Conservation (phyloP, 2,329 filamentous ascomycete genomes). For the Microdochium nivale region DNA sequence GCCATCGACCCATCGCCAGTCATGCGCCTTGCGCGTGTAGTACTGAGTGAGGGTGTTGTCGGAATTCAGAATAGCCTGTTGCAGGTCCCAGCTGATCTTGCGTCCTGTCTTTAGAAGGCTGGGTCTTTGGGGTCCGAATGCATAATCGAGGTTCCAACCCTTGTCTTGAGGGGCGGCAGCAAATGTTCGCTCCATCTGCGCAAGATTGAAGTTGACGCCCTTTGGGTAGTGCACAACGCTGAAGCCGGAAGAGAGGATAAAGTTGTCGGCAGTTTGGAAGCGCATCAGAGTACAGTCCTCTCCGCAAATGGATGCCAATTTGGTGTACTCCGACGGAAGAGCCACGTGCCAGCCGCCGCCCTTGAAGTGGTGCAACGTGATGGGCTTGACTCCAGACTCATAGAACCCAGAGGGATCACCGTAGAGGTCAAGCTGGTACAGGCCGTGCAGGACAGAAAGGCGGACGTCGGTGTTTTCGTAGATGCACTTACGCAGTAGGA, state of each 20-base stretch:
- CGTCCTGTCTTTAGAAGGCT: constrained; percentile 37
- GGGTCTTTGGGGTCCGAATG: constrained; percentile 39
- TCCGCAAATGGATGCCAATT: constrained; percentile 50
- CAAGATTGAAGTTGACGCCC: constrained; percentile 39
- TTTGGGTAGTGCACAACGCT: constrained; percentile 48
- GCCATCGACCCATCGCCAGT: constrained; percentile 41
- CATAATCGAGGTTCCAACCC: constrained; percentile 42
- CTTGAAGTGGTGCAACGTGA: constrained; percentile 58
- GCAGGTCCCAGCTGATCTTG: constrained; percentile 46
- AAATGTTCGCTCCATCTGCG: constrained; percentile 45
- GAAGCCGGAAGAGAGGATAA: constrained; percentile 50
- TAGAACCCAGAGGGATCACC: constrained; percentile 56
- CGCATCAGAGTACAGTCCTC: constrained; percentile 51
- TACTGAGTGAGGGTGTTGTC: constrained; percentile 44
- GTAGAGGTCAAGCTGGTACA: constrained; percentile 54
- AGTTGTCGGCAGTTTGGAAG: constrained; percentile 44
- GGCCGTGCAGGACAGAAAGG: constrained; percentile 45
- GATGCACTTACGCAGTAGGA: constrained; percentile 53
- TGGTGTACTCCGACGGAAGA: constrained; percentile 45
- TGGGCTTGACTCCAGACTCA: constrained; percentile 50
- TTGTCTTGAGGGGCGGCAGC: constrained; percentile 36
- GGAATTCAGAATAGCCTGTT: constrained; percentile 35
- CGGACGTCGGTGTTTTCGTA: constrained; percentile 52
- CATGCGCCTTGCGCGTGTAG: constrained; percentile 43
- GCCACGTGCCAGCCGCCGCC: constrained; percentile 48